These are phyloP conservation scores for Xylaria sp. DNA, from an alignment of 2,329 filamentous ascomycete species.

Conservation along the genomic window DNA sequence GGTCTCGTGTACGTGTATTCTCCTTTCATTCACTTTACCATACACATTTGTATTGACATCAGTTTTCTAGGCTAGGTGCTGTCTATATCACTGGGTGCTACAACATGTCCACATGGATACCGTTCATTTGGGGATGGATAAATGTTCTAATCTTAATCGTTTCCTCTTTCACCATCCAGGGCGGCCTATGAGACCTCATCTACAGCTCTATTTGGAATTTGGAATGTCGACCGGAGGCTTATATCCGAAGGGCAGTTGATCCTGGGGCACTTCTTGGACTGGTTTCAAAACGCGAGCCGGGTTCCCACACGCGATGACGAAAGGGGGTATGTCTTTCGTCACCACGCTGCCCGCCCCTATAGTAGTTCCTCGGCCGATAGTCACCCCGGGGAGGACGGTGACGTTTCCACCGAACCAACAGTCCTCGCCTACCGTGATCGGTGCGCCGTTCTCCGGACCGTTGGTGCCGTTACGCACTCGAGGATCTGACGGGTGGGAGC, in stretches of 20 bases:
- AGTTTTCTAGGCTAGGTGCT: slow-evolving; percentile 65
- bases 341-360: slow-evolving; percentile 84
- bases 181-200: slow-evolving; percentile 64
- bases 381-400: slow-evolving; percentile 74
- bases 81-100: slow-evolving; percentile 84
- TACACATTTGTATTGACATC: slow-evolving; percentile 5
- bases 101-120: slow-evolving; percentile 92
- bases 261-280: slow-evolving; percentile 21
- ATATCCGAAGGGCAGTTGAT: slow-evolving; percentile 28
- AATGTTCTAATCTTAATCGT: slow-evolving; percentile 82
- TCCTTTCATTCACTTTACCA: neutral
- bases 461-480: slow-evolving; percentile 71
- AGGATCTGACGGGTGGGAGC: slow-evolving; percentile 77
- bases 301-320: slow-evolving; percentile 67
- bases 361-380: slow-evolving; percentile 72
- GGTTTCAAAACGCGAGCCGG: slow-evolving; percentile 60
- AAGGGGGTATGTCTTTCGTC: slow-evolving; percentile 72
- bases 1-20: slow-evolving; percentile 69
- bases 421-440: slow-evolving; percentile 78
- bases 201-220: neutral
- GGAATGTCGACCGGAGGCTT: slow-evolving; percentile 25
- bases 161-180: slow-evolving; percentile 91
- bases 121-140: slow-evolving; percentile 83
- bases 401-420: slow-evolving; percentile 78
- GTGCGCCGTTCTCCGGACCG: slow-evolving; percentile 74